Percentiles rank a stretch among this genome's conserved stretches.
Conservation (phyloP, 73 alveolate species). For the Paraurostyla sp. region DNA sequence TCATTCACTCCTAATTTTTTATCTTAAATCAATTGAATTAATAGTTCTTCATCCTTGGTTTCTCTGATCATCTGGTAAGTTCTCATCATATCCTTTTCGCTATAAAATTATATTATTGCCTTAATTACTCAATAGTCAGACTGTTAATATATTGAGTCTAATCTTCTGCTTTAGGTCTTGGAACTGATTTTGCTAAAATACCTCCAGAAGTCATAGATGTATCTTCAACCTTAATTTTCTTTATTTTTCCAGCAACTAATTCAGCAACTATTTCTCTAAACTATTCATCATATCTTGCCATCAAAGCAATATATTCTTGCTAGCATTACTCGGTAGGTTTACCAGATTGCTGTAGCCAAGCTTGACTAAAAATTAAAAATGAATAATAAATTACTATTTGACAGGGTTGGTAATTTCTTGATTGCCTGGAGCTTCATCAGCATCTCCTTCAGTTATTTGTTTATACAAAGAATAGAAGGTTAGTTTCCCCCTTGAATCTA, state of each 20-base stretch:
- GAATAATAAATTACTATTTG: constrained; percentile 3
- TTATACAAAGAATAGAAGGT: constrained; percentile 52
- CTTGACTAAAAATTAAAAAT: background rate
- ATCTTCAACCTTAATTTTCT: constrained; percentile 54
- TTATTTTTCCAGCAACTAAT: constrained; percentile 26
- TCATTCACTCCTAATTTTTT: background rate
- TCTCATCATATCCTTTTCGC: constrained; percentile 38
- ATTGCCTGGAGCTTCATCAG: constrained; percentile 53
- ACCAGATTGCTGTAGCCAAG: constrained; percentile 43
- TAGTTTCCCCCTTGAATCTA: constrained; percentile 19
- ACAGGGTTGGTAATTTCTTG: constrained; percentile 24
- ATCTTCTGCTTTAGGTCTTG: constrained; percentile 61
- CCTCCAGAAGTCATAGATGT: constrained; percentile 31
- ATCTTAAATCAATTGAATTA: background rate
- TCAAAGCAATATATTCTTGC: constrained; percentile 12
- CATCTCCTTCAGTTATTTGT: constrained; percentile 57
- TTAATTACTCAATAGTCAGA: background rate
- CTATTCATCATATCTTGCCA: constrained; percentile 26
- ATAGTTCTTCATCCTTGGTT: background rate
- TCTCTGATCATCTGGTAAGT: constrained; percentile 43
- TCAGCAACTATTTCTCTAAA: constrained; percentile 15
- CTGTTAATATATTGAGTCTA: constrained; percentile 16
- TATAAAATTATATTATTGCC: background rate
- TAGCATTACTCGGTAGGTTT: constrained; percentile 19
- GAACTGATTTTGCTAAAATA: constrained; percentile 43